phyloP scores from a whole-genome alignment of 2,329 filamentous ascomycete genomes.

The Neospermospora avenae region DNA sequence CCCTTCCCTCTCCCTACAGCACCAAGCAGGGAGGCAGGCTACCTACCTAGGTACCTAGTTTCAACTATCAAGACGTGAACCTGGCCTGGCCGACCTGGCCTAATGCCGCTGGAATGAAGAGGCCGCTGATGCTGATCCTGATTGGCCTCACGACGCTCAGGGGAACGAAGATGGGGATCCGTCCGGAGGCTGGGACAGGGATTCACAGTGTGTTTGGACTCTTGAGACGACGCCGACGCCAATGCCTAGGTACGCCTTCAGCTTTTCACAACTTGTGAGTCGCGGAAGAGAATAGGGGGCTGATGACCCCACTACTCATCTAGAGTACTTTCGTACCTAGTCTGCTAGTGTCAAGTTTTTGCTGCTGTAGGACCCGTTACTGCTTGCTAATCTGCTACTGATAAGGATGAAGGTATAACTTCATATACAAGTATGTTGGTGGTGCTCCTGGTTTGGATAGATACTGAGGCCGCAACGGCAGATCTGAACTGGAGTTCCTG shows the following conservation, averaged over 20 bases:
- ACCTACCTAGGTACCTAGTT: neutral
- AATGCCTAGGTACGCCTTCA: too few relatives aligned
- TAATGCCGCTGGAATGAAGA: slow-evolving; percentile 19
- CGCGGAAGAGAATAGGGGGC: too few relatives aligned
- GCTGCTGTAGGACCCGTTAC: neutral
- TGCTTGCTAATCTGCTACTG: neutral
- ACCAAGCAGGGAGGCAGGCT: neutral
- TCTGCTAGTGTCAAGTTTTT: neutral
- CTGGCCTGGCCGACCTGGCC: slow-evolving; percentile 1
- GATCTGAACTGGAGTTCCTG: too few relatives aligned
- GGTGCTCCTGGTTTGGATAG: too few relatives aligned
- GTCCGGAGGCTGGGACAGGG: neutral
- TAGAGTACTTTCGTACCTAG: too few relatives aligned
- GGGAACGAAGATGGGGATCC: too few relatives aligned
- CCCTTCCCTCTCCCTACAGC: too few relatives aligned
- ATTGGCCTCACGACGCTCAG: too few relatives aligned
- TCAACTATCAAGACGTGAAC: neutral
- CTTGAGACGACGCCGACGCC: neutral
- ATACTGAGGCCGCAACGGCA: too few relatives aligned
- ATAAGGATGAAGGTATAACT: neutral
- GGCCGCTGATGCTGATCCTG: slow-evolving; percentile 1
- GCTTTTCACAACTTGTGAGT: too few relatives aligned
- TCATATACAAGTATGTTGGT: neutral
- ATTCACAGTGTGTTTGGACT: neutral
- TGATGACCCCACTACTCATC: neutral